phyloP scores from a whole-genome alignment of 805 yeast species.

The Metschnikowia vanudenii region DNA sequence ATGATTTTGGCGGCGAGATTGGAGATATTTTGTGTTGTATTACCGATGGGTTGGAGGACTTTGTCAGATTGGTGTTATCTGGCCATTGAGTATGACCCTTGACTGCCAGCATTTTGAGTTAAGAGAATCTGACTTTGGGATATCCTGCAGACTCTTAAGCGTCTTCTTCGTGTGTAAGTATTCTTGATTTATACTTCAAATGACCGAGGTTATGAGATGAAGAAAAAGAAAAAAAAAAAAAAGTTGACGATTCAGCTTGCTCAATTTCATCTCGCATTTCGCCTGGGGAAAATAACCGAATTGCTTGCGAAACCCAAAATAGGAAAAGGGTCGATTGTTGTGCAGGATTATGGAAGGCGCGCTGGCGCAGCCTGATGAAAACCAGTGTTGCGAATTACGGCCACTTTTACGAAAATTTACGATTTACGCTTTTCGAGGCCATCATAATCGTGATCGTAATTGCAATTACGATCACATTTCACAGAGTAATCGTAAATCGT shows the following conservation, averaged over 20 bases:
- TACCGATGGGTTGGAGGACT: constrained; percentile 8
- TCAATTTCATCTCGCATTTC: constrained; percentile 4
- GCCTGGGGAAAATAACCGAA: not conserved
- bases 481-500: too few relatives aligned
- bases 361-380: too few relatives aligned
- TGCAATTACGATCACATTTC: too few relatives aligned
- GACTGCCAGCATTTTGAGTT: constrained; percentile 12
- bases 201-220: not conserved
- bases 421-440: too few relatives aligned
- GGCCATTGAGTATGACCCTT: constrained; percentile 12
- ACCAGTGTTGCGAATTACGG: too few relatives aligned
- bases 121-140: not conserved
- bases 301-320: constrained; percentile 17
- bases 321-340: constrained; percentile 2
- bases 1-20: not conserved
- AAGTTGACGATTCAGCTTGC: not conserved
- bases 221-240: not conserved
- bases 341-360: constrained; percentile 4
- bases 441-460: too few relatives aligned
- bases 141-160: too few relatives aligned
- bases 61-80: constrained; percentile 8
- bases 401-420: too few relatives aligned
- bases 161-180: too few relatives aligned
- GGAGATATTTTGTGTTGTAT: not conserved
- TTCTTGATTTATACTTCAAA: too few relatives aligned